Evolutionary conservation across 805 yeast species (phyloP).

Genomic region (Candida stauntonica): DNA sequence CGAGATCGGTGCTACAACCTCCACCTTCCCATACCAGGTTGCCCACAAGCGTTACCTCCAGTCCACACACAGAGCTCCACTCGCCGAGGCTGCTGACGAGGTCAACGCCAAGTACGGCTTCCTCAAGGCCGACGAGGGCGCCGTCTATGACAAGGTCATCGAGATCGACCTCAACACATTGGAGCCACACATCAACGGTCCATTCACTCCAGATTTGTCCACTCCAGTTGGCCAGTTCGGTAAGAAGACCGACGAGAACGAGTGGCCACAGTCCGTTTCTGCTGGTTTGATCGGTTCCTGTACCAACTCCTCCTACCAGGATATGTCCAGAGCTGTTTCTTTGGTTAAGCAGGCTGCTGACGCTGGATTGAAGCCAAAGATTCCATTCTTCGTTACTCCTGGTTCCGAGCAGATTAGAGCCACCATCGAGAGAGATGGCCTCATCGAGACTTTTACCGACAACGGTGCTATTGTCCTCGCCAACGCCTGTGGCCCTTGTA

Average conservation of each 20-base stretch:
- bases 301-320: constrained; percentile 98
- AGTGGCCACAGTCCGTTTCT: constrained; percentile 89
- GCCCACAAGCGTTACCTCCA: constrained; percentile 74
- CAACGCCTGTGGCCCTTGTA: constrained; percentile 99
- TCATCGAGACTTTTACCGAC: constrained; percentile 79
- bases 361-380: constrained; percentile 88
- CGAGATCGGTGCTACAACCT: constrained; percentile 98
- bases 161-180: constrained; percentile 85
- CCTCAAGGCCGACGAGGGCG: constrained; percentile 85
- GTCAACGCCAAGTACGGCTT: constrained; percentile 51
- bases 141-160: constrained; percentile 88
- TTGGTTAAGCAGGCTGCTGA: constrained; percentile 85
- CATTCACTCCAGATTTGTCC: constrained; percentile 96
- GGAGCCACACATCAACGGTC: constrained; percentile 97
- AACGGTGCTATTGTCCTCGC: constrained; percentile 94
- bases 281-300: constrained; percentile 98
- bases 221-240: constrained; percentile 89
- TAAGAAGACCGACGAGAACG: constrained; percentile 76
- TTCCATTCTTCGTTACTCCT: constrained; percentile 91
- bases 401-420: constrained; percentile 99
- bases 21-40: constrained; percentile 90
- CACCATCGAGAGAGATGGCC: constrained; percentile 95
- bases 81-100: constrained; percentile 74
- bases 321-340: constrained; percentile 94
- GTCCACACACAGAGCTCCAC: constrained; percentile 79